Base-by-base conservation (phyloP, 352 stramenopile genomes). In the Phytophthora pisi region DNA sequence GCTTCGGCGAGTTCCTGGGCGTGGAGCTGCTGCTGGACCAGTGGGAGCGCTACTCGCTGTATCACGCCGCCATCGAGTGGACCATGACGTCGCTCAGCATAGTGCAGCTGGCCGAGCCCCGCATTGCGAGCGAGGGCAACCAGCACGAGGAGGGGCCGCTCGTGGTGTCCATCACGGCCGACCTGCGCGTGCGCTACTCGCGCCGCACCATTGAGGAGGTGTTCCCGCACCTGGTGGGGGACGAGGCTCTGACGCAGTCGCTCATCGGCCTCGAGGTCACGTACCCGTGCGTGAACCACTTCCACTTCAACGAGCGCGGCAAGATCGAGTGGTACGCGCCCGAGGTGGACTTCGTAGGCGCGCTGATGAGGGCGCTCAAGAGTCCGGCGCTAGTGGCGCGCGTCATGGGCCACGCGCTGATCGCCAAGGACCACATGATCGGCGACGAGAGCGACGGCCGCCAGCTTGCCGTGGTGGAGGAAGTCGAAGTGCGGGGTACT, bases 21-120 rank as follows among this genome's bases (percentile, higher is more conserved):
- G 63, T 83, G 4, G 47, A 72, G 13, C 68, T 81, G 56, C 38
- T 88, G 15, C 9, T 89, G 34, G 57, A 70, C 47, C 81, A 88
- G 38, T 89, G 82, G 80, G 61, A 87, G 45, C 77, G 77, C 42
- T 88, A 91, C 67, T 84, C 79, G n/a, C 49, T 75, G 16, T 85
- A 74, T 54, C 69, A 86, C 58, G 57, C 69, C 1, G 57, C 69
- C 10, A 72, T 91, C n/a, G 51, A 74, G 45, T 87, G 77, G 65
- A 70, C 71, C 8, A 69, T 89, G 57, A 76, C 69, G 51, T 81
- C 78, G 24, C 52, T 88, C 36, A 68, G 77, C 18, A 45, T 88
- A 18, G 38, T 75, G 16, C 52, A 75, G 45, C 43, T 72, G 49
- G 43, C 55, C 15, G 55, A 68, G 20, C 57, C 68, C 5, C 38